Base-by-base conservation (phyloP, 1,284 basidiomycete genomes). In the Ustilago cynodontis region DNA sequence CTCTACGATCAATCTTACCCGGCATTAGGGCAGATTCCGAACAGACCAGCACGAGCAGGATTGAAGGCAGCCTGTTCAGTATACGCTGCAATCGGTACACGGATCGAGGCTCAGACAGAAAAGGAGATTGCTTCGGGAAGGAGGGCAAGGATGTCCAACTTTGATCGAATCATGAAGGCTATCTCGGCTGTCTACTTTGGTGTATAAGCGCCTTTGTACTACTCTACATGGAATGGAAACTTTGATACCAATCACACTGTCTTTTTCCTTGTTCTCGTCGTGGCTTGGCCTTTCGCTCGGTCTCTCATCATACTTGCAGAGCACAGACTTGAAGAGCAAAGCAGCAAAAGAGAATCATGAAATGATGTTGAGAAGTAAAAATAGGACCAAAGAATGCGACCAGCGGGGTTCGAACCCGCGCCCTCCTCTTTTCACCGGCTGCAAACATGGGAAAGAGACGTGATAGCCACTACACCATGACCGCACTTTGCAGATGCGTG, bases 41-140 rank as follows among this genome's bases (percentile, higher is more conserved):
- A 71, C 20, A 67, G 56, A 5, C 71, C 81, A 2, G 79, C 81
- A 1, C 62, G 76, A 1, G 73, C 78, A 13, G 80, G 81, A 3
- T 52, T 82, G 11, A 61, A 79, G 33, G 81, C 78, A 1, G 81
- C 81, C 13, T 82, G 81, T 55, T 66, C 77, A 8, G 81, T 81
- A 7, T 82, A 82, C 45, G 68, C 72, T 2, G 71, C 73, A 9
- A 82, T 82, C 18, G 78, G 75, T 2, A 67, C 62, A 5, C 57
- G 49, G 20, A 76, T 78, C 50, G 50, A 74, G 39, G 50, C 59
- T 1, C 79, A 82, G 59, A 52, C 53, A 6, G 39, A 52, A 1
- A 37, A 59, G 0, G 71, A 71, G 24, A 61, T 77, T n/a, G 54
- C 50, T 1, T 20, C 20, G 2, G 79, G 79, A 2, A 56, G 49